Percentiles rank a stretch among this genome's conserved stretches.
These are phyloP conservation scores for Colletotrichum theobromicola DNA, from an alignment of 2,329 filamentous ascomycete genomes.

Conservation along the genomic window DNA sequence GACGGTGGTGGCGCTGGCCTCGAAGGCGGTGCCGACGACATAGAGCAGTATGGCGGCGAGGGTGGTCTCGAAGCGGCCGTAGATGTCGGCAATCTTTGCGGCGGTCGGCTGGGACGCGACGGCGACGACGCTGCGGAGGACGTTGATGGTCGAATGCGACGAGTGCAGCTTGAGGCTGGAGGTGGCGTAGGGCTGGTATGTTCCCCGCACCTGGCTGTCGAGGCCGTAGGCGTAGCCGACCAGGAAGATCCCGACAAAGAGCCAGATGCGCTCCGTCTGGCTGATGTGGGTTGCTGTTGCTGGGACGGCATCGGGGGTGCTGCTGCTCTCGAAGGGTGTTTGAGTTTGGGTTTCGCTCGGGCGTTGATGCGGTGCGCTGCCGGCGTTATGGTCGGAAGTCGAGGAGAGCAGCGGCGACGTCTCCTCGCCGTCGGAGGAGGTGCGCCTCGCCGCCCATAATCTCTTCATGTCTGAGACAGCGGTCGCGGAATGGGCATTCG, in stretches of 20 bases:
- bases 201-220: slow-evolving; percentile 55
- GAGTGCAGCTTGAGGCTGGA: slow-evolving; percentile 57
- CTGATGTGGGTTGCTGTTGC: slow-evolving; percentile 46
- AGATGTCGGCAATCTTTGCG: slow-evolving; percentile 67
- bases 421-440: slow-evolving; percentile 10
- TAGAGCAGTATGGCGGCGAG: slow-evolving; percentile 62
- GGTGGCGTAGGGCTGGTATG: slow-evolving; percentile 62
- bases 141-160: slow-evolving; percentile 62
- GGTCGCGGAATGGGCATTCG: background rate
- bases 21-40: slow-evolving; percentile 56
- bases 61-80: slow-evolving; percentile 66
- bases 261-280: slow-evolving; percentile 47
- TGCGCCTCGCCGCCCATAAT: background rate
- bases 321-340: slow-evolving; percentile 52
- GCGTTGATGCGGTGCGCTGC: background rate
- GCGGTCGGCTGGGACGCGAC: slow-evolving; percentile 63
- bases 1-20: slow-evolving; percentile 53
- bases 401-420: slow-evolving; percentile 11
- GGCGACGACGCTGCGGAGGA: slow-evolving; percentile 63
- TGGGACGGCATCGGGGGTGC: slow-evolving; percentile 53
- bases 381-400: background rate
- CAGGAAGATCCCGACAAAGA: slow-evolving; percentile 64
- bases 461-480: background rate
- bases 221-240: slow-evolving; percentile 66
- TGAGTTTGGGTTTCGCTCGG: background rate